phyloP scores from a whole-genome alignment of 192 early-diverging fungal genomes.

The Dissophora ornata region DNA sequence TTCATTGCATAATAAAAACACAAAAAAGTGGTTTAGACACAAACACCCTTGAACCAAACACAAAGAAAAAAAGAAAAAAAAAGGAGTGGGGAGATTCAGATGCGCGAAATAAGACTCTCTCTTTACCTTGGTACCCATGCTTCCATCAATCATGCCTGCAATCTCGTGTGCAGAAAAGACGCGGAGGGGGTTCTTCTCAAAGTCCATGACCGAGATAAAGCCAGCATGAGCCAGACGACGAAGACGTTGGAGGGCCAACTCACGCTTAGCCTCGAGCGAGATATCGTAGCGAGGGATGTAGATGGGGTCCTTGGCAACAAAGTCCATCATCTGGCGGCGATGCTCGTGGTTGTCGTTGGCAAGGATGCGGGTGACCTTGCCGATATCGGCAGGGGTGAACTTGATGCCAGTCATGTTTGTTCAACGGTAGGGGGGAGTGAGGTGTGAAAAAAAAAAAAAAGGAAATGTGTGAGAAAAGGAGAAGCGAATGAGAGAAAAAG shows the following conservation, averaged over 20 bases:
- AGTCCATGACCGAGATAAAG: conserved; percentile 74
- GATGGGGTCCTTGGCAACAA: conserved; percentile 63
- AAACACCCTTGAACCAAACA: too few relatives aligned
- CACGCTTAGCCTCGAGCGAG: conserved; percentile 68
- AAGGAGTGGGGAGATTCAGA: not conserved
- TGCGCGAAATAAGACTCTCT: too few relatives aligned
- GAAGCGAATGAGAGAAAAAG: too few relatives aligned
- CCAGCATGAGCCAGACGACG: conserved; percentile 59
- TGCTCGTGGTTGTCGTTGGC: conserved; percentile 67
- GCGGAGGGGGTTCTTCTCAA: conserved; percentile 77
- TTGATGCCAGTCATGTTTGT: conserved; percentile 6
- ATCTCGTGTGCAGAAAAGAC: conserved; percentile 79
- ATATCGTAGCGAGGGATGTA: conserved; percentile 75
- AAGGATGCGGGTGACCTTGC: conserved; percentile 52
- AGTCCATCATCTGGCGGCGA: conserved; percentile 61
- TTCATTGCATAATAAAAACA: too few relatives aligned
- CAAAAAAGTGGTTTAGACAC: too few relatives aligned
- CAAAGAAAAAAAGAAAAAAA: not conserved
- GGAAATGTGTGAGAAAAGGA: too few relatives aligned
- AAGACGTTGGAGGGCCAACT: conserved; percentile 71
- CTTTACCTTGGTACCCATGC: conserved; percentile 74
- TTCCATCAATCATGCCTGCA: conserved; percentile 77
- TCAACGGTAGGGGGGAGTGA: too few relatives aligned
- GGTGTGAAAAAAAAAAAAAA: too few relatives aligned
- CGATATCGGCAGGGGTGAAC: conserved; percentile 43